Percentiles rank a stretch among this genome's conserved stretches.
These are phyloP conservation scores for Pseudozyma hubeiensis DNA, from an alignment of 1,284 basidiomycete species.

Conservation along the genomic window DNA sequence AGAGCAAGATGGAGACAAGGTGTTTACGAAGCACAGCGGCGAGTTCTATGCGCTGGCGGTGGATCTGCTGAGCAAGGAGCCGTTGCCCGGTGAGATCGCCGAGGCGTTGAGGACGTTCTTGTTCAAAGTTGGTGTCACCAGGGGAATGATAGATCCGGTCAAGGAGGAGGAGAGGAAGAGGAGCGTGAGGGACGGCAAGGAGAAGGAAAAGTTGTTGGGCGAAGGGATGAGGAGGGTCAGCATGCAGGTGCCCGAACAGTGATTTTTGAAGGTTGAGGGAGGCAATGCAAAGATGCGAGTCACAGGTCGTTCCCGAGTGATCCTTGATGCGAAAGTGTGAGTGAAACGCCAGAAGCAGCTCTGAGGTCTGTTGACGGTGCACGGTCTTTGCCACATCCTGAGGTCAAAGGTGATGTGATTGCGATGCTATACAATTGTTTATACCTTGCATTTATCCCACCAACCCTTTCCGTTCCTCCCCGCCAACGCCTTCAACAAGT, in stretches of 20 bases:
- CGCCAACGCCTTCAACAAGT: constrained; percentile 44
- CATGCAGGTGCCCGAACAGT: constrained; percentile 6
- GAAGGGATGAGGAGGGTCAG: constrained; percentile 34
- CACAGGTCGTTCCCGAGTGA: too few species aligned
- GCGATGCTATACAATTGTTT: neutral
- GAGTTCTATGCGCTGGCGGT: constrained; percentile 65
- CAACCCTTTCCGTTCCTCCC: constrained; percentile 49
- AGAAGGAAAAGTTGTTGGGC: constrained; percentile 33
- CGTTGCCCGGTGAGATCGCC: constrained; percentile 47
- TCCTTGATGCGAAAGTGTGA: too few species aligned
- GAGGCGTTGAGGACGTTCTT: constrained; percentile 47
- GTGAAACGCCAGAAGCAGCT: too few species aligned
- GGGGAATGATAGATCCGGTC: constrained; percentile 47
- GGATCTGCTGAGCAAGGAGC: constrained; percentile 60
- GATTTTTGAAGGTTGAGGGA: neutral
- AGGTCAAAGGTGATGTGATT: neutral
- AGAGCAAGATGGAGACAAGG: constrained; percentile 13
- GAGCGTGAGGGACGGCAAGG: constrained; percentile 38
- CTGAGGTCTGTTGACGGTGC: too few species aligned
- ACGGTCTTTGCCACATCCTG: too few species aligned
- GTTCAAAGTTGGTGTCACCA: constrained; percentile 53
- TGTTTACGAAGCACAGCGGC: constrained; percentile 48
- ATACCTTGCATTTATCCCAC: constrained; percentile 37
- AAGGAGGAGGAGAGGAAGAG: constrained; percentile 36
- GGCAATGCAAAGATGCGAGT: neutral